Evolutionary conservation across 2,329 filamentous ascomycete species (phyloP).

Genomic region (Sphaerulina populicola): DNA sequence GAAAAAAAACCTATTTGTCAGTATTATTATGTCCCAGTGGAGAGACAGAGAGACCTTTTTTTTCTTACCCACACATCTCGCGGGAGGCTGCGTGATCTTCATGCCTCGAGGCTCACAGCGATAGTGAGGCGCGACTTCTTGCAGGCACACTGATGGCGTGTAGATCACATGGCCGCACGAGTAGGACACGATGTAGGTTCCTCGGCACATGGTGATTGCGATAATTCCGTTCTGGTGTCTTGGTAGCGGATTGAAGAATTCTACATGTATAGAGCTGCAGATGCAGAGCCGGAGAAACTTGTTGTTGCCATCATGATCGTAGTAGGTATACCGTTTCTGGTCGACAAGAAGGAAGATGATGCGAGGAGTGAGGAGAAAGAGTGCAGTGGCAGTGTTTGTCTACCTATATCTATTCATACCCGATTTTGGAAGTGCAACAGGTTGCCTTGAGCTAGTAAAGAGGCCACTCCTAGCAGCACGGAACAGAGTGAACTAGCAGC

Average conservation of each 20-base stretch:
- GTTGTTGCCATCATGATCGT: background rate
- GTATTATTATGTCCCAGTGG: too few relatives aligned
- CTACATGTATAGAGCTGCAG: conserved; percentile 1
- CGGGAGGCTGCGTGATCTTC: conserved; percentile 21
- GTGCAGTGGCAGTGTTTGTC: background rate
- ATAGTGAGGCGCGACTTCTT: conserved; percentile 19
- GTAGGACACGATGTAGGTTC: conserved; percentile 20
- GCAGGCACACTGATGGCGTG: conserved; percentile 18
- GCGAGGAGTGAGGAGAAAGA: background rate
- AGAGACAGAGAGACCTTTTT: too few relatives aligned
- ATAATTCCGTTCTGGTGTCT: background rate
- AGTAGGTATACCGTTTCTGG: background rate
- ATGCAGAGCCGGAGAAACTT: background rate
- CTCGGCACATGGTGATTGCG: conserved; percentile 15
- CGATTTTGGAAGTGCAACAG: conserved; percentile 8
- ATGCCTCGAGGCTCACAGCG: conserved; percentile 21
- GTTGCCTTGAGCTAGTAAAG: conserved; percentile 8
- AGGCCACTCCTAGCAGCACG: conserved; percentile 6
- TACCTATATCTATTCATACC: background rate
- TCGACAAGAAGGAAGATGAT: background rate
- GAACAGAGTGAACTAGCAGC: conserved; percentile 1
- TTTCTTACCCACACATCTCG: background rate
- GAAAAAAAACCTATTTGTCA: conserved; percentile 2
- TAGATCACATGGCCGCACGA: conserved; percentile 18
- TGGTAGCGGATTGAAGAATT: background rate